Percentiles rank a stretch among this genome's conserved stretches.
Evolutionary conservation across 805 yeast species (phyloP).

Genomic region (Hanseniaspora lindneri): DNA sequence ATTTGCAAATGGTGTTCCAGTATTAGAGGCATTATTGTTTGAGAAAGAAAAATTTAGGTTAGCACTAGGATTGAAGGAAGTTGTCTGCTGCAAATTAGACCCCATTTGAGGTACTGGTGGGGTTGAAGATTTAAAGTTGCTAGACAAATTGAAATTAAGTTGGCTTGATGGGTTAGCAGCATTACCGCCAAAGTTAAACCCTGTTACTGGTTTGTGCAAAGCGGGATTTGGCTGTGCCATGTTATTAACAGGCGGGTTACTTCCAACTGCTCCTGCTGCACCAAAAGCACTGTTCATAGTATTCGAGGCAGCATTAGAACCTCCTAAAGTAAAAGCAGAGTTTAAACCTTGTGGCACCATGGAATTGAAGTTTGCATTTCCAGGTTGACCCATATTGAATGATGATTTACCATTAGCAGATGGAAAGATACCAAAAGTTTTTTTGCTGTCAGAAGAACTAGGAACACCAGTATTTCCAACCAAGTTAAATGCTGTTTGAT

Average conservation of each 20-base stretch:
- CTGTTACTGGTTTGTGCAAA: conserved; percentile 10
- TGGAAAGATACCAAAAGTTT: too few relatives aligned
- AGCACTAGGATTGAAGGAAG: conserved; percentile 15
- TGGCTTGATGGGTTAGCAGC: neutral
- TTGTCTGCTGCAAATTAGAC: conserved; percentile 13
- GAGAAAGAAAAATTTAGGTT: conserved; percentile 16
- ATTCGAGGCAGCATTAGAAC: too few relatives aligned
- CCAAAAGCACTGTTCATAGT: too few relatives aligned
- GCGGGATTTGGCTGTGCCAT: conserved; percentile 3
- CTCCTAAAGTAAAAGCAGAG: too few relatives aligned
- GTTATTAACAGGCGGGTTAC: neutral
- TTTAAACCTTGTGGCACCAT: too few relatives aligned
- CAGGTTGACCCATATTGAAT: neutral
- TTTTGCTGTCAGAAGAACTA: too few relatives aligned
- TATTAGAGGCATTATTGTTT: conserved; percentile 11
- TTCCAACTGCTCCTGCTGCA: too few relatives aligned
- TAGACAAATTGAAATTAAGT: conserved; percentile 7
- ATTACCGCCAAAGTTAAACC: conserved; percentile 5
- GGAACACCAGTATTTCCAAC: too few relatives aligned
- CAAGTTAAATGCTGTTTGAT: too few relatives aligned
- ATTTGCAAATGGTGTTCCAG: conserved; percentile 1
- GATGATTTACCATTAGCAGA: neutral
- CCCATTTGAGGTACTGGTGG: conserved; percentile 14
- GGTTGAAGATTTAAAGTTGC: conserved; percentile 16
- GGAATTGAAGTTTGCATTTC: neutral